Base-by-base conservation (phyloP, 2,329 filamentous ascomycete genomes). In the Xylaria sp. region DNA sequence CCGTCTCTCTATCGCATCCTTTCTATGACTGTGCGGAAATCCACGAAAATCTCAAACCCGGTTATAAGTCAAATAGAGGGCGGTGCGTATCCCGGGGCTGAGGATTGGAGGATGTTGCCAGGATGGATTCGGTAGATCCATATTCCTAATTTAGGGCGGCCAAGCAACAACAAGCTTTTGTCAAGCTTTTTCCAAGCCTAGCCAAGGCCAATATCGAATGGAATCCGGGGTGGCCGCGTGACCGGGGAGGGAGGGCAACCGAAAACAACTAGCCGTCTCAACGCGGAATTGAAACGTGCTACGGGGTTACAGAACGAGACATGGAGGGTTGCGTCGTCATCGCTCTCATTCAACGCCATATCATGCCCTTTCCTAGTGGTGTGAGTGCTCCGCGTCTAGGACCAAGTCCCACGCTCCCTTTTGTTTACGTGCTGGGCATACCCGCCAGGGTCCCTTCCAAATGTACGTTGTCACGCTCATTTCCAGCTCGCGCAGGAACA, bases 141-240 rank as follows among this genome's bases (percentile, higher is more conserved):
- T 40, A 29, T 35, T 33, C 53, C 53, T 17, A 41, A 48, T 43
- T 19, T 23, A 53, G 53, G 38, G 10, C 54, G 5, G 31, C 19
- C n/a, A 13, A 33, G 44, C 4, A 29, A 8, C n/a, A 10, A 27
- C 46, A 47, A 53, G 41, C 54, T 43, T 52, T 49, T 17, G 23
- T 51, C 23, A 63, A 63, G 55, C 60, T 49, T 63, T 59, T 52
- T 52, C 60, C 60, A 58, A 58, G 60, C 54, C 10, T 35, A n/a
- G 55, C 44, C 60, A 60, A 62, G 59, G 27, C 29, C 9, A 23
- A 31, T 25, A 62, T 53, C 41, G 17, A 47, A 51, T 38, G 23
- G 25, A 37, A 57, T 61, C 53, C 47, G 59, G 59, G 43, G 56
- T 31, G 38, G 13, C 27, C 29, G 38, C 35, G 31, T 21, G 49